phyloP scores from a whole-genome alignment of 306 rosid genomes.

The Fragaria iinumae region DNA sequence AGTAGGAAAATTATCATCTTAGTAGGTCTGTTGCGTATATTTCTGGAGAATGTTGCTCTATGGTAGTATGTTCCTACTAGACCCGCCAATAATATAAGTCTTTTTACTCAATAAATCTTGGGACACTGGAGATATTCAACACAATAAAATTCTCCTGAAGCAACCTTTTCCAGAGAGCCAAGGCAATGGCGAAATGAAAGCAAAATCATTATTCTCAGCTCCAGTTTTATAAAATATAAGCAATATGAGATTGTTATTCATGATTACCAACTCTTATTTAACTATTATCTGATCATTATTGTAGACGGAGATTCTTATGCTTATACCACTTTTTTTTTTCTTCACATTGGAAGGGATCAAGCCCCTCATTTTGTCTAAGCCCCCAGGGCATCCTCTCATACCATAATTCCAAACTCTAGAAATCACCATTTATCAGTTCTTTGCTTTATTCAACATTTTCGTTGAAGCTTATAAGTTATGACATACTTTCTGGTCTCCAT shows the following conservation, averaged over 20 bases:
- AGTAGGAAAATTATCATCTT: not conserved
- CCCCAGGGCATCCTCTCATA: not conserved
- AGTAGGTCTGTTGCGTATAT: not conserved
- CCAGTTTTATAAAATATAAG: not conserved
- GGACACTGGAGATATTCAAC: not conserved
- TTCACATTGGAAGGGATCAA: not conserved
- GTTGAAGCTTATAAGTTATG: not conserved
- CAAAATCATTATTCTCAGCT: too few relatives aligned
- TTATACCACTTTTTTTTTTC: not conserved
- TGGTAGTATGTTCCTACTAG: not conserved
- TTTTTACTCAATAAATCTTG: not conserved
- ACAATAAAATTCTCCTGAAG: not conserved
- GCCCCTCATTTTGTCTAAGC: not conserved
- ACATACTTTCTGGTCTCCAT: slow-evolving; percentile 9
- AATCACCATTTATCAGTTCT: too few relatives aligned
- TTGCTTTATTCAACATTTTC: not conserved
- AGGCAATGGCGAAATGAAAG: not conserved
- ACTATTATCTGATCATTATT: not conserved
- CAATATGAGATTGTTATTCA: not conserved
- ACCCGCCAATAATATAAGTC: not conserved
- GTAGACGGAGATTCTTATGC: not conserved
- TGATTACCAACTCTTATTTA: not conserved
- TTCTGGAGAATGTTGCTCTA: not conserved
- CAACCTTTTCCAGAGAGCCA: not conserved
- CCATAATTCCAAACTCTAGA: not conserved